phyloP scores from a whole-genome alignment of 2,329 filamentous ascomycete genomes.

The Trichophyton schoenleinii region DNA sequence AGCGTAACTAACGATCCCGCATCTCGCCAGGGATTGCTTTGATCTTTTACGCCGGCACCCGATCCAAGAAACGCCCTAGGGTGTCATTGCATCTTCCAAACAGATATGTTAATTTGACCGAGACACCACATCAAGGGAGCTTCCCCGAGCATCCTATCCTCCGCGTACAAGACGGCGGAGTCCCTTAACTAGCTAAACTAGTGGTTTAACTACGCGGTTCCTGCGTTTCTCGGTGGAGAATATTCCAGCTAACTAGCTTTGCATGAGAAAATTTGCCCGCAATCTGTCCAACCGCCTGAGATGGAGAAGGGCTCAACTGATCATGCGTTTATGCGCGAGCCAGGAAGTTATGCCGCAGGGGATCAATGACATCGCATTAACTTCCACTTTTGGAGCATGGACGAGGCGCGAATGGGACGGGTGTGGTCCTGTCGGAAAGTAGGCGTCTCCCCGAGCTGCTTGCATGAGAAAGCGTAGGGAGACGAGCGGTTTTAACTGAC shows the following conservation, averaged over 20 bases:
- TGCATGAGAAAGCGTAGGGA: background rate
- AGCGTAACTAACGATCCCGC: background rate
- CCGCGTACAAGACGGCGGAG: background rate
- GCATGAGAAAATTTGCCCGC: background rate
- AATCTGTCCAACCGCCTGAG: too few species aligned
- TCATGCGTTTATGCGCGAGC: background rate
- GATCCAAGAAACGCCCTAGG: background rate
- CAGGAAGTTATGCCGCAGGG: background rate
- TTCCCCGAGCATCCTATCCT: background rate
- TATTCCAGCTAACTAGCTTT: background rate
- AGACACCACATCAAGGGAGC: background rate
- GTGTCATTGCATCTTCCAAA: background rate
- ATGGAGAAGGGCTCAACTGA: background rate
- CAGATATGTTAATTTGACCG: background rate
- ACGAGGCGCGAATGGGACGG: too few species aligned
- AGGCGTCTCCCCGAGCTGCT: background rate
- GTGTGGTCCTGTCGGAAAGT: background rate
- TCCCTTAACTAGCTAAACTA: background rate
- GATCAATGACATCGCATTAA: background rate
- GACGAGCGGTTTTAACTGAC: background rate
- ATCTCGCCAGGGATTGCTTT: background rate
- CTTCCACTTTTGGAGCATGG: background rate
- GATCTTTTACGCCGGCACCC: background rate
- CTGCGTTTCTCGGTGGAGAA: background rate
- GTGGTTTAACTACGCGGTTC: background rate